Conservation (phyloP, 371 early-diverging fungal genomes). For the Saksenaea oblongispora region DNA sequence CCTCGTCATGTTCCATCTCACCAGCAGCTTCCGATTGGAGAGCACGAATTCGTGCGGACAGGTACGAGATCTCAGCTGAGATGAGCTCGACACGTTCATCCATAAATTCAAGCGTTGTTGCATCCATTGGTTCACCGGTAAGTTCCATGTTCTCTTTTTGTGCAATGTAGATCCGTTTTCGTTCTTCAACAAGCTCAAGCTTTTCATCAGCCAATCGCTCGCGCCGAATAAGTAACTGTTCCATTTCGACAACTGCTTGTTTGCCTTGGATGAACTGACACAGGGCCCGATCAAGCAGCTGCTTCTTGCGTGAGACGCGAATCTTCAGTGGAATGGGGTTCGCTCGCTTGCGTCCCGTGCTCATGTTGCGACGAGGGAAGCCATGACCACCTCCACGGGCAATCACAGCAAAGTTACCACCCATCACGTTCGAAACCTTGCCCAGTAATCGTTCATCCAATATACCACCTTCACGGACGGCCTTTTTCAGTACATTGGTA, state of each 20-base stretch:
- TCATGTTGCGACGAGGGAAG: slow-evolving; percentile 5
- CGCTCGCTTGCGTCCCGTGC: slow-evolving; percentile 14
- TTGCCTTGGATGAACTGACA: slow-evolving; percentile 53
- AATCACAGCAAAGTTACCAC: slow-evolving; percentile 43
- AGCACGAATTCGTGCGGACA: slow-evolving; percentile 70
- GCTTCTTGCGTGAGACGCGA: slow-evolving; percentile 52
- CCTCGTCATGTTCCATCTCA: slow-evolving; percentile 49
- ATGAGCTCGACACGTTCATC: slow-evolving; percentile 84
- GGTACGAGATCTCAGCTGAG: slow-evolving; percentile 80
- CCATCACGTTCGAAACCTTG: slow-evolving; percentile 46
- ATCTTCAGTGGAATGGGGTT: slow-evolving; percentile 45
- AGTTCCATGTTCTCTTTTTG: slow-evolving; percentile 58
- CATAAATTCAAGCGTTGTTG: slow-evolving; percentile 65
- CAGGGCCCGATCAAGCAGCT: slow-evolving; percentile 65
- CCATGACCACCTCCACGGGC: slow-evolving; percentile 28
- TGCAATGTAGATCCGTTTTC: slow-evolving; percentile 65
- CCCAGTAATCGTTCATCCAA: slow-evolving; percentile 43
- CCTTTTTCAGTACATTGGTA: slow-evolving; percentile 52
- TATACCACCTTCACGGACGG: slow-evolving; percentile 49
- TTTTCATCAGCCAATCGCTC: slow-evolving; percentile 70
- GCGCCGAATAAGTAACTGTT: slow-evolving; percentile 54
- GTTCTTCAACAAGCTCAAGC: slow-evolving; percentile 69
- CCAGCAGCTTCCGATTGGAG: slow-evolving; percentile 75
- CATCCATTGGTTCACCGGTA: slow-evolving; percentile 51
- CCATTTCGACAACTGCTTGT: slow-evolving; percentile 53